Percentiles rank a stretch among this genome's conserved stretches.
Conservation (phyloP, 345 rosid species). For the Salix exigua region DNA sequence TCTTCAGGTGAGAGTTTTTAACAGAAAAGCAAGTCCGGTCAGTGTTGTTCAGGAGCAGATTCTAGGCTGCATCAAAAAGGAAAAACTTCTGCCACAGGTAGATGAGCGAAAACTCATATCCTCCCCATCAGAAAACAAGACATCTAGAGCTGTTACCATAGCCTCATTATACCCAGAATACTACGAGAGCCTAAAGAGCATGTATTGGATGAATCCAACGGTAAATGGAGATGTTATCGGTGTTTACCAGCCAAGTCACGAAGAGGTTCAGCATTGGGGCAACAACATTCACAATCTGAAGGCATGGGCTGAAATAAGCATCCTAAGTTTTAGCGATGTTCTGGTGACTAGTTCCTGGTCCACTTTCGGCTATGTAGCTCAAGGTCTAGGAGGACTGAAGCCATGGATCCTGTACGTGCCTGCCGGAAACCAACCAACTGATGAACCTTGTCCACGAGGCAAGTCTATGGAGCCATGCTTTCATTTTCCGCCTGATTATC, state of each 20-base stretch:
- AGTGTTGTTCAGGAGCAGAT: conserved; percentile 9
- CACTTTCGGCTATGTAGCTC: conserved; percentile 26
- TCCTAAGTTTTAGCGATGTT: conserved; percentile 23
- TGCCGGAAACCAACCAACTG: too few species aligned
- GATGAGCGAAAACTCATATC: not conserved
- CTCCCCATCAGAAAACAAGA: not conserved
- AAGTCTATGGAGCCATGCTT: conserved; percentile 7
- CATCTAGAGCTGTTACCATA: conserved; percentile 11
- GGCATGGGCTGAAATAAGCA: conserved; percentile 24
- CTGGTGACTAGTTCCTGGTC: conserved; percentile 22
- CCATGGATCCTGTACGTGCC: conserved; percentile 21
- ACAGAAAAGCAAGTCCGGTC: not conserved
- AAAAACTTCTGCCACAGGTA: conserved; percentile 10
- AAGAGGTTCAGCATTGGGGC: conserved; percentile 11
- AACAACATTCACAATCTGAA: conserved; percentile 16
- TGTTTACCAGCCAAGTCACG: conserved; percentile 22
- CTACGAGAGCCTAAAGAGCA: conserved; percentile 1
- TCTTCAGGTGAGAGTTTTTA: conserved; percentile 16
- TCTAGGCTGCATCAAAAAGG: not conserved
- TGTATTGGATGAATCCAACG: conserved; percentile 19
- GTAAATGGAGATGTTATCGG: conserved; percentile 7
- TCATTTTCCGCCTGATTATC: not conserved
- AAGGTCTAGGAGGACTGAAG: conserved; percentile 23
- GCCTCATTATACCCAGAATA: conserved; percentile 15
- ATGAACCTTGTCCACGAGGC: not conserved